phyloP scores from a whole-genome alignment of 2,329 filamentous ascomycete species.

The Fusarium pseudograminearum region DNA sequence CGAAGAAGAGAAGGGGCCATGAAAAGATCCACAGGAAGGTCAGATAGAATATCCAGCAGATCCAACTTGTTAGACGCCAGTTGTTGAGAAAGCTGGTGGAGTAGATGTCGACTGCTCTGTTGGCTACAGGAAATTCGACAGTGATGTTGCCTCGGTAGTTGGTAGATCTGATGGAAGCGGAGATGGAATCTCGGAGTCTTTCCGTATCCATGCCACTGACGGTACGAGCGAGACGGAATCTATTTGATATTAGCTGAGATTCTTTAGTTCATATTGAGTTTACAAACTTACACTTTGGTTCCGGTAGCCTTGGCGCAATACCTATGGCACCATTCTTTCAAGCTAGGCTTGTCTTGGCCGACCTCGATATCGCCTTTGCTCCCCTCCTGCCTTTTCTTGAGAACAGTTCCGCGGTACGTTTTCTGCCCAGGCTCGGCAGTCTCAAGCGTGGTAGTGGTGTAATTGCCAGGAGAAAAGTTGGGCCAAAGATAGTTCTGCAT shows the following conservation, averaged over 20 bases:
- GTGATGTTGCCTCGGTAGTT: conserved; percentile 37
- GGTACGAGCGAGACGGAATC: conserved; percentile 34
- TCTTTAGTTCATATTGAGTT: fast-evolving
- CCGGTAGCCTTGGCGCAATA: conserved; percentile 33
- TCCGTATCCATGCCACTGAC: conserved; percentile 31
- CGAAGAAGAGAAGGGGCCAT: conserved; percentile 39
- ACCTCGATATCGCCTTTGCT: conserved; percentile 36
- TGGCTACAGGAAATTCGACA: conserved; percentile 36
- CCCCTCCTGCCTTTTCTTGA: conserved; percentile 31
- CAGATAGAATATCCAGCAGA: conserved; percentile 42
- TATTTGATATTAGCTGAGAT: conserved; percentile 1
- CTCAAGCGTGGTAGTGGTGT: conserved; percentile 10
- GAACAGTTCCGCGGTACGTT: conserved; percentile 40
- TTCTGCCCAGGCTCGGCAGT: conserved; percentile 37
- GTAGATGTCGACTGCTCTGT: conserved; percentile 43
- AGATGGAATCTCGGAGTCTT: not conserved
- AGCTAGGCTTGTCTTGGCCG: conserved; percentile 29
- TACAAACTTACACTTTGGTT: conserved; percentile 32
- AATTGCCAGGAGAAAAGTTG: conserved; percentile 12
- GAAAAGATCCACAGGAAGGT: conserved; percentile 44
- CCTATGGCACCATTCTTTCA: conserved; percentile 42
- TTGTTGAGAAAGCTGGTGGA: conserved; percentile 33
- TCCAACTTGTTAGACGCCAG: conserved; percentile 36
- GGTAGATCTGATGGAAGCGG: conserved; percentile 18
- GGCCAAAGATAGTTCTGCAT: conserved; percentile 43